These are phyloP conservation scores for Kazachstania sp. DNA, from an alignment of 1,139 yeast species.

Conservation along the genomic window DNA sequence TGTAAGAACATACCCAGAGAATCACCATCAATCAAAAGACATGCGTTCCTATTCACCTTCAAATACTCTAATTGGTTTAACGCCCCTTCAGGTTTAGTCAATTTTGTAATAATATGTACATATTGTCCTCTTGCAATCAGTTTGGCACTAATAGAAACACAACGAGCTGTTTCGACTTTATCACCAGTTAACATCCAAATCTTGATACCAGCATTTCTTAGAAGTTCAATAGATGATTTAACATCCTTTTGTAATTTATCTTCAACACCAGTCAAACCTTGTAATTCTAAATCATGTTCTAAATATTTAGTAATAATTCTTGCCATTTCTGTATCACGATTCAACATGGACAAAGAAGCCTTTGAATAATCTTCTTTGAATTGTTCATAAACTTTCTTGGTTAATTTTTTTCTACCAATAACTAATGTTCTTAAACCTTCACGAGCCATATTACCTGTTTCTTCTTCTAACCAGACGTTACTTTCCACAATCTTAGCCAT, in stretches of 20 bases:
- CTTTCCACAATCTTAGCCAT: constrained; percentile 78
- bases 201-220: constrained; percentile 92
- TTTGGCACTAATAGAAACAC: constrained; percentile 92
- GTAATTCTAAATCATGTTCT: constrained; percentile 75
- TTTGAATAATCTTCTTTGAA: constrained; percentile 58
- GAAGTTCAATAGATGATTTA: constrained; percentile 80
- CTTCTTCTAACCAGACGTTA: constrained; percentile 97
- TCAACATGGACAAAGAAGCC: constrained; percentile 71
- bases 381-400: constrained; percentile 44
- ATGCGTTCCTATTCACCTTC: constrained; percentile 56
- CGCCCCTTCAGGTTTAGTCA: constrained; percentile 55
- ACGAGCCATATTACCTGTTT: constrained; percentile 94
- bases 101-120: constrained; percentile 74
- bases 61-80: constrained; percentile 66
- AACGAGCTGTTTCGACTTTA: constrained; percentile 94
- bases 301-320: constrained; percentile 57
- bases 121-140: constrained; percentile 89
- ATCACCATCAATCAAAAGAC: constrained; percentile 89
- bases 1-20: constrained; percentile 65
- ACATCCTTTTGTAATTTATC: constrained; percentile 89
- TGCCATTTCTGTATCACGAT: constrained; percentile 69
- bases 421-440: constrained; percentile 96
- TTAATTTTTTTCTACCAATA: constrained; percentile 70
- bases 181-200: constrained; percentile 99
- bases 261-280: constrained; percentile 96